phyloP scores from a whole-genome alignment of 192 early-diverging fungal species.

The Entomortierella lignicola region DNA sequence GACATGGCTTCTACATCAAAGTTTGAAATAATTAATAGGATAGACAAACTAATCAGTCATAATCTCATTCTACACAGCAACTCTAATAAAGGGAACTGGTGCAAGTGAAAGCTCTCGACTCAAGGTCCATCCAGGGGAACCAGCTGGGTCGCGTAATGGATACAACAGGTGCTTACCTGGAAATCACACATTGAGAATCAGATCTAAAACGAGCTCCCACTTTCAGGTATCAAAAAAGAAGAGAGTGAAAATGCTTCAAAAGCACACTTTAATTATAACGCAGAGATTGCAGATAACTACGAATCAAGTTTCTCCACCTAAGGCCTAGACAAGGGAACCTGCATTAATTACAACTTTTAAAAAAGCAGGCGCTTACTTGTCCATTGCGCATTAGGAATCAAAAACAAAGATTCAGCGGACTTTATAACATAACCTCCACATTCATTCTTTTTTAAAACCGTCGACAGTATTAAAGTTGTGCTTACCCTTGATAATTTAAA shows the following conservation, averaged over 20 bases:
- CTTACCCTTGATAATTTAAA: background rate
- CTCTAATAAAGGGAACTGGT: background rate
- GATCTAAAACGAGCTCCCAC: background rate
- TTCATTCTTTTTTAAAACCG: background rate
- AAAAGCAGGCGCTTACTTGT: slow-evolving; percentile 20
- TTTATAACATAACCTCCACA: slow-evolving; percentile 4
- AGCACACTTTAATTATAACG: background rate
- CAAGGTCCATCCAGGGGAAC: slow-evolving; percentile 33
- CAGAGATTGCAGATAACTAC: background rate
- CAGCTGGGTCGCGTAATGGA: background rate
- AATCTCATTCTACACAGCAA: background rate
- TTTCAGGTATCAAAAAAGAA: background rate
- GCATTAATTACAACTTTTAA: background rate
- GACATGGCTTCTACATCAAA: background rate
- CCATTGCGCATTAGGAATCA: slow-evolving; percentile 18
- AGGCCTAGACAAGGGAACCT: slow-evolving; percentile 26
- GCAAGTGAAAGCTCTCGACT: slow-evolving; percentile 3
- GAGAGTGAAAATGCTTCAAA: slow-evolving; percentile 2
- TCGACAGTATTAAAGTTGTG: background rate
- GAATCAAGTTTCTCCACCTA: slow-evolving; percentile 17
- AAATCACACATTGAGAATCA: slow-evolving; percentile 28
- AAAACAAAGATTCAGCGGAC: slow-evolving; percentile 11
- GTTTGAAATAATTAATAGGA: background rate
- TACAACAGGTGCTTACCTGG: slow-evolving; percentile 23
- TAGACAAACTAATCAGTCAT: background rate